phyloP scores from a whole-genome alignment of 495 filamentous ascomycete species.

The Friedmanniomyces endolithicus region DNA sequence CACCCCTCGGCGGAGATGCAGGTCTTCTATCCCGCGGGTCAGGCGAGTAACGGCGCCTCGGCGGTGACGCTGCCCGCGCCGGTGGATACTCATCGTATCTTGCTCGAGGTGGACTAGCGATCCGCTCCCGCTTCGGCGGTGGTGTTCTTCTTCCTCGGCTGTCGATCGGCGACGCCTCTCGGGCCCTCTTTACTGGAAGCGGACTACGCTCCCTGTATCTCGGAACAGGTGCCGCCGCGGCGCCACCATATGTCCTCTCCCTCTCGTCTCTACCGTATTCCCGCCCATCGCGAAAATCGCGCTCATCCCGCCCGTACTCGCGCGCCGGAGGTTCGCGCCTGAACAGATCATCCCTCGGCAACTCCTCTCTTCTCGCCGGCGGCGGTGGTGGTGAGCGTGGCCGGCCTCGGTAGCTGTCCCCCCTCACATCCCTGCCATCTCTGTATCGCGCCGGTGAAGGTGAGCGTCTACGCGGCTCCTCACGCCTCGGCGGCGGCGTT shows the following conservation, averaged over 20 bases:
- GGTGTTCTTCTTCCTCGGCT: constrained; percentile 27
- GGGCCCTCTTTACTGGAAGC: constrained; percentile 24
- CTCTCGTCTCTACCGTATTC: constrained; percentile 3
- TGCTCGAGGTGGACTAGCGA: constrained; percentile 22
- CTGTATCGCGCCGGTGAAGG: constrained; percentile 8
- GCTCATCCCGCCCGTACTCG: constrained; percentile 2
- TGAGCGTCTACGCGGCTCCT: constrained; percentile 9
- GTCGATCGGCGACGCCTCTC: constrained; percentile 26
- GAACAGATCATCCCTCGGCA: constrained; percentile 20
- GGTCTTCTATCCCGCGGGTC: constrained; percentile 20
- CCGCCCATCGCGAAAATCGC: constrained; percentile 20
- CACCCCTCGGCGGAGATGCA: constrained; percentile 8
- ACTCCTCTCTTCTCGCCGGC: constrained; percentile 12
- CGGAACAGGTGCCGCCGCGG: constrained; percentile 11
- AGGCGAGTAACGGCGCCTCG: constrained; percentile 22
- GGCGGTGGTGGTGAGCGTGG: constrained; percentile 31
- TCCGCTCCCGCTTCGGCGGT: constrained; percentile 28
- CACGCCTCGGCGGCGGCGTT: constrained; percentile 18
- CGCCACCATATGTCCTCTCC: constrained; percentile 11
- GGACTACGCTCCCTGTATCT: constrained; percentile 29
- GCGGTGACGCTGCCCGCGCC: neutral
- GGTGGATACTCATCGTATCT: constrained; percentile 25
- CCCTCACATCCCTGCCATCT: constrained; percentile 20
- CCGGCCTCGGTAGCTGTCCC: constrained; percentile 19
- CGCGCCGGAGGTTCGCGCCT: constrained; percentile 12